Evolutionary conservation across 257 asterid species (phyloP), one percentile per base, ranked within the genome.

Genomic region (Fraxinus cuspidata): DNA sequence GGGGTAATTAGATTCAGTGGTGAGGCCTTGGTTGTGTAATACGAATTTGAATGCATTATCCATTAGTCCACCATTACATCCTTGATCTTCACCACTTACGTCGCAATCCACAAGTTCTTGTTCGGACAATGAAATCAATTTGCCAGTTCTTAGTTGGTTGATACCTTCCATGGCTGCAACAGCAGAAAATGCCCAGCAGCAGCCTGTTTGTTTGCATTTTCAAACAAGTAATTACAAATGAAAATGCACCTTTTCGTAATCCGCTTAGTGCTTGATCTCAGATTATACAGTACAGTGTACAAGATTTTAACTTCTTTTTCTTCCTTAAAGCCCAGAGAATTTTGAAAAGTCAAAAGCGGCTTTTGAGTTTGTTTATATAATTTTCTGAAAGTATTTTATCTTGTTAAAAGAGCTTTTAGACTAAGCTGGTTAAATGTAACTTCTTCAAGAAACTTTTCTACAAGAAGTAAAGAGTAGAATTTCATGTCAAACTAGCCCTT

Each of bases 111-210:
- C 85, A 8, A 84, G 85, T 65, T 84, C 84, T 76, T 81, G 85
- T 70, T 81, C 88, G 18, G 85, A 81, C 8, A 84, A 21, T 2
- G 85, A 84, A 25, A 79, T 27, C 49, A 85, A 42, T 1, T 75
- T 77, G 53, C 67, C 70, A 0, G 79, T 76, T 71, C 23, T 79
- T 38, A 82, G 82, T 64, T 75, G 82, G 56, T 78, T 73, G 73
- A 84, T 76, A 35, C 85, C 85, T 81, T 84, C 87, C 0, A 74
- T 79, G 23, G 87, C 85, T 49, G 84, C 87, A 38, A 84, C 80
- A 0, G 85, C 87, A 28, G 87, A 81, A 81, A 80, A 84, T 29
- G 87, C 87, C 87, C 87, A 83, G 42, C 87, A 80, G 56, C 87
- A 77, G 37, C 87, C 87, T 83, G 76, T 28, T 34, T 44, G 42